Conservation (phyloP, 768 basidiomycete genomes). For the Porpolomopsis calyptriformis region DNA sequence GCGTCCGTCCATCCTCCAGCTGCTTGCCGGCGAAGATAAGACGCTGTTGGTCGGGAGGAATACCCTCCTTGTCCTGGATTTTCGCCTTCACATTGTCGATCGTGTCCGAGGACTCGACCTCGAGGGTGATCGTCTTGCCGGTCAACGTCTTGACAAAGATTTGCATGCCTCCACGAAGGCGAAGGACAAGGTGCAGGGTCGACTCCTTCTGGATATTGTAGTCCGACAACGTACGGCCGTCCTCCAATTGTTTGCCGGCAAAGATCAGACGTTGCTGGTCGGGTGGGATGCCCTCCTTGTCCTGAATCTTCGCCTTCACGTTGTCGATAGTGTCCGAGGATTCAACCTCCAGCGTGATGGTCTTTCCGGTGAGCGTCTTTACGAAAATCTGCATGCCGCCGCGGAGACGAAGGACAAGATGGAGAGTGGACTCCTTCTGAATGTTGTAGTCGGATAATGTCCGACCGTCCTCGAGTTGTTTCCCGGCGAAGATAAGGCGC, state of each 20-base stretch:
- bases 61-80: slow-evolving; percentile 78
- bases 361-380: slow-evolving; percentile 83
- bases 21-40: slow-evolving; percentile 93
- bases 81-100: slow-evolving; percentile 85
- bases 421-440: slow-evolving; percentile 71
- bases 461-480: slow-evolving; percentile 90
- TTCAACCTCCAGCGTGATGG: slow-evolving; percentile 87
- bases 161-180: slow-evolving; percentile 86
- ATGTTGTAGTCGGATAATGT: slow-evolving; percentile 80
- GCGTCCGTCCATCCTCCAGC: slow-evolving; percentile 85
- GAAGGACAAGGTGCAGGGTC: slow-evolving; percentile 71
- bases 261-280: slow-evolving; percentile 89
- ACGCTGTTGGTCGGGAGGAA: slow-evolving; percentile 81
- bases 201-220: slow-evolving; percentile 91
- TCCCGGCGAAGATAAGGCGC: slow-evolving; percentile 86
- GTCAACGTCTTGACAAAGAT: slow-evolving; percentile 84
- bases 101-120: slow-evolving; percentile 88
- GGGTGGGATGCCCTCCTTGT: slow-evolving; percentile 75
- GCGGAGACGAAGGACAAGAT: slow-evolving; percentile 70
- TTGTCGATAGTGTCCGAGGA: slow-evolving; percentile 91
- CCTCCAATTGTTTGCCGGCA: slow-evolving; percentile 90
- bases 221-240: slow-evolving; percentile 84
- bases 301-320: slow-evolving; percentile 75
- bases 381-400: slow-evolving; percentile 89
- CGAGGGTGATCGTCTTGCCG: slow-evolving; percentile 86